Evolutionary conservation across 2,329 filamentous ascomycete species (phyloP), one percentile per base, ranked within the genome.

Genomic region (Fusarium irregulare): DNA sequence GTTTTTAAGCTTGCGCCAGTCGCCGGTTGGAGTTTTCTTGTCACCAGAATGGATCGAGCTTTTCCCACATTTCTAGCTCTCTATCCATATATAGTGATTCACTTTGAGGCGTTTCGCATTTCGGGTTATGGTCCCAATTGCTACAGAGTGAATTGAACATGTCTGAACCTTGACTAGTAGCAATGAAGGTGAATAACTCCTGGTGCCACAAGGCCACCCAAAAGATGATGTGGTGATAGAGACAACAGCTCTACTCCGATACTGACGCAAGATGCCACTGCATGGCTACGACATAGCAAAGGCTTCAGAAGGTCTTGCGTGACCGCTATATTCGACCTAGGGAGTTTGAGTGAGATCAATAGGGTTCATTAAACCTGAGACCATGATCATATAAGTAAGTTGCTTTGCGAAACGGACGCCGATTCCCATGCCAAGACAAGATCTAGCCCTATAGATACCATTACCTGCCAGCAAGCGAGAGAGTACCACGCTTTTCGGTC

Each of bases 201-300:
- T 3, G 3, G 9, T n/a, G 34, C 18, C 5, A 37, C 1, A 11
- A 37, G 3, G 18, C 9, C 32, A n/a, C 32, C 2, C 9, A 6
- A 11, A 6, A 11, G 0, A 37, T 18, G 16, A 37, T n/a, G 9
- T 1, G 9, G 0, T 4, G 16, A 18, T 37, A 0, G 0, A 37
- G 5, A n/a, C 3, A 11, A n/a, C 9, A n/a, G 18, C 3, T 6
- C 11, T 11, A 9, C 4, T n/a, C 34, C 18, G 16, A n/a, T 3
- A 37, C 11, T 18, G 3, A n/a, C 9, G 0, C 6, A 10, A 6
- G 9, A 37, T n/a, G 9, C 0, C 2, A 37, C 6, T 37, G 5
- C 4, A 11, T 37, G 11, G 16, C 16, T 5, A 2, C 32, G 32
- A n/a, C 9, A 37, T 4, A n/a, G 16, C 11, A 11, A 37, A 1